phyloP scores from a whole-genome alignment of 371 early-diverging fungal genomes.

The Mycotypha africana region DNA sequence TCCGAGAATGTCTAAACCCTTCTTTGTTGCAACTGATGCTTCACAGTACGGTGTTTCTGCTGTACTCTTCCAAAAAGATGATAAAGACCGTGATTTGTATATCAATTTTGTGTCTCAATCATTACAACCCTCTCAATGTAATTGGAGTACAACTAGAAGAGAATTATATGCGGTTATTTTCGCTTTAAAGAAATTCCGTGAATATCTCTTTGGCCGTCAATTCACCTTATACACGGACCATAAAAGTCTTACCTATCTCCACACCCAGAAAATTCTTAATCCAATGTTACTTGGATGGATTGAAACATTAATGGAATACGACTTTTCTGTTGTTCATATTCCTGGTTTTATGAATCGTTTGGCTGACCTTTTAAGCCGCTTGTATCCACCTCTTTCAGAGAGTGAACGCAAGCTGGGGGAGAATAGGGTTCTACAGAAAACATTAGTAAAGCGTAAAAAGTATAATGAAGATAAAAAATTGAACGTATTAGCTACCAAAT shows the following conservation, averaged over 20 bases:
- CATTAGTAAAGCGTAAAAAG: too few species aligned
- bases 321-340: too few species aligned
- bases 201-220: constrained; percentile 13
- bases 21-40: constrained; percentile 32
- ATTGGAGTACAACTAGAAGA: not conserved
- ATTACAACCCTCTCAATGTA: not conserved
- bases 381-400: too few species aligned
- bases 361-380: too few species aligned
- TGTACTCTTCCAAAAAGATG: not conserved
- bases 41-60: not conserved
- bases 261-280: constrained; percentile 6
- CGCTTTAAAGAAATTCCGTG: constrained; percentile 13
- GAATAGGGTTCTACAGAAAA: too few species aligned
- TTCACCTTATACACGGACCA: constrained; percentile 15
- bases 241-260: constrained; percentile 4
- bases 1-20: constrained; percentile 12
- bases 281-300: constrained; percentile 11
- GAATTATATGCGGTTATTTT: constrained; percentile 7
- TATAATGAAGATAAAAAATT: not conserved
- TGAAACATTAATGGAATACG: too few species aligned
- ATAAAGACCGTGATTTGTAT: too few species aligned
- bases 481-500: not conserved
- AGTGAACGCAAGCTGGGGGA: too few species aligned
- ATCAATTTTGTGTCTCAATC: not conserved
- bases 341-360: too few species aligned